A percentile compares a stretch with the other conserved stretches of the same genome.
Conservation (phyloP, 257 asterid species). For the Jaltomata sinuosa region DNA sequence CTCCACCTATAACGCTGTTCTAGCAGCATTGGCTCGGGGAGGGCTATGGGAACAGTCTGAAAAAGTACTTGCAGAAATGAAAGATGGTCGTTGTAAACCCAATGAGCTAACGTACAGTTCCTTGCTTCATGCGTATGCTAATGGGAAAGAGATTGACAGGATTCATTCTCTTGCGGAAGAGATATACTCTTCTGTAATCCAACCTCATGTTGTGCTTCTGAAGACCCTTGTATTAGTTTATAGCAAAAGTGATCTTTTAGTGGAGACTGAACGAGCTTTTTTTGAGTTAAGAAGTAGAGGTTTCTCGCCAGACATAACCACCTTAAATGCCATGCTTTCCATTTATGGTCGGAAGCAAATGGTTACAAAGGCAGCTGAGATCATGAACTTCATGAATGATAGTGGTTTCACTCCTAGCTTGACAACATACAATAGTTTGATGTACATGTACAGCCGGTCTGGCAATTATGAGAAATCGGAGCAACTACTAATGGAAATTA, state of each 20-base stretch:
- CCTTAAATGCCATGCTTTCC: conserved; percentile 79
- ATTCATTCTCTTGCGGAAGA: conserved; percentile 53
- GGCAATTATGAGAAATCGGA: conserved; percentile 57
- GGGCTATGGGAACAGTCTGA: conserved; percentile 94
- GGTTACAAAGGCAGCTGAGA: conserved; percentile 52
- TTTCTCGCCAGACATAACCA: conserved; percentile 46
- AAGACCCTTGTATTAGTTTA: conserved; percentile 83
- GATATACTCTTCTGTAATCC: conserved; percentile 46
- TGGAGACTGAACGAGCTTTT: conserved; percentile 80
- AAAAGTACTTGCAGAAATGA: conserved; percentile 77
- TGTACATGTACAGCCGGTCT: conserved; percentile 83
- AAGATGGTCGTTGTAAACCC: conserved; percentile 57
- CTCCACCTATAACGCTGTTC: conserved; percentile 77
- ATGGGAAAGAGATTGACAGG: conserved; percentile 67
- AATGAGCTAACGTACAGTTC: conserved; percentile 73
- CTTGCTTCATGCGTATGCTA: conserved; percentile 88
- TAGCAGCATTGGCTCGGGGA: conserved; percentile 85
- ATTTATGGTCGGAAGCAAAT: conserved; percentile 79
- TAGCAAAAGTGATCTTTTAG: conserved; percentile 59
- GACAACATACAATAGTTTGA: conserved; percentile 77
- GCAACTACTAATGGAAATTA: conserved; percentile 53
- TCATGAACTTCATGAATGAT: conserved; percentile 45
- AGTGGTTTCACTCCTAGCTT: conserved; percentile 63
- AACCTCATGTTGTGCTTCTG: conserved; percentile 47
- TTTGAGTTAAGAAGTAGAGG: conserved; percentile 51